Base-by-base conservation (phyloP, 805 yeast species). In the Saturnispora silvae region DNA sequence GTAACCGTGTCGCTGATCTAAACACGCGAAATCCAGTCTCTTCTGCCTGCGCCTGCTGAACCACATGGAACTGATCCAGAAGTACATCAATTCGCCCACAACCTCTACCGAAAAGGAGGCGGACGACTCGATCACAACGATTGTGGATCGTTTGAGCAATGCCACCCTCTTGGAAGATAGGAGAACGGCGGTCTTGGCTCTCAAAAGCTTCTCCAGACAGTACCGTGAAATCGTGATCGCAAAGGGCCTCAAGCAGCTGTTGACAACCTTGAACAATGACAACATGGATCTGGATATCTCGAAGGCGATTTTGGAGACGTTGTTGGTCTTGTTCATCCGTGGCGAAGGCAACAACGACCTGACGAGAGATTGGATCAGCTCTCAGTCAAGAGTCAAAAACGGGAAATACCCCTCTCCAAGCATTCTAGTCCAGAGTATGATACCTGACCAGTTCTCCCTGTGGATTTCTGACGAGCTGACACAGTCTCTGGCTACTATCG, bases 401-500 rank as follows among this genome's bases (percentile, higher is more conserved):
- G 89, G 89, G 10, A 79, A 79, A 50, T 81, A 81, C 46, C 84
- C 87, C 0, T 76, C 86, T 3, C 92, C 92, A 3, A 59, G 77
- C 15, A 61, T 75, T 20, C 59, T 71, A 56, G 75, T 69, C 34
- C 70, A 71, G 30, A 68, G 65, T 42, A 55, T 67, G 3, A 59
- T 64, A 4, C 72, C 75, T 10, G 97, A 87, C 53, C 94, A 85
- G 50, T 82, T 92, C 46, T 82, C 96, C 1, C 60, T 87, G 39
- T 87, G 96, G 95, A 82, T 92, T 23, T 85, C 97, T 0, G 98
- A 92, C 58, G 96, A 85, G 50, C 64, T 92, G 48, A 81, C 87
- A 1, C 87, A 82, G 59, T 60, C 65, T 24, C 66, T 64, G 9
- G 68, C 70, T 32, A 62, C 72, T 11, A 52, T 69, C 14, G 62